Evolutionary conservation across 306 rosid species (phyloP).

Genomic region (Trifolium pratense): DNA sequence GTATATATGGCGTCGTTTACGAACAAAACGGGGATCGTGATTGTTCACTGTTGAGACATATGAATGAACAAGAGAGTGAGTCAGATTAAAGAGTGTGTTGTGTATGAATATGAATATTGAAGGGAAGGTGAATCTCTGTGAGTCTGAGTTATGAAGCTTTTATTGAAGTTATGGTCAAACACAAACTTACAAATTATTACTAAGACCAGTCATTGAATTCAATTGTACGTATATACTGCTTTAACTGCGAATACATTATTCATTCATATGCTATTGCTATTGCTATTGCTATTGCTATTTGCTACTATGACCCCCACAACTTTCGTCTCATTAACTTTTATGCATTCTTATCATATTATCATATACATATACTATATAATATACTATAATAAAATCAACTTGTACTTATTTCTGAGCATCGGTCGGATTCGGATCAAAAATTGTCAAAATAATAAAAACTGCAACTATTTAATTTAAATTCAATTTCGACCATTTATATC

Average conservation of each 20-base stretch:
- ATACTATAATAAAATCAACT: no score
- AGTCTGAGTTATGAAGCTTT: conserved; percentile 15
- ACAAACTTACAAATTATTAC: conserved; percentile 39
- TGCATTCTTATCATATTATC: background rate
- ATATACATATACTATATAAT: no score
- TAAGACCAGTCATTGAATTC: conserved; percentile 30
- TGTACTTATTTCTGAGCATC: no score
- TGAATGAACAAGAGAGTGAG: background rate
- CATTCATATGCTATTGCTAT: conserved; percentile 9
- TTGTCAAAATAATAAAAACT: no score
- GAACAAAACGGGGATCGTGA: conserved; percentile 45
- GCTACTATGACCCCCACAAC: conserved; percentile 24
- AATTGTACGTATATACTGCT: conserved; percentile 32
- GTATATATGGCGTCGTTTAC: conserved; percentile 10
- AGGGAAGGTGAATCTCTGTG: conserved; percentile 23
- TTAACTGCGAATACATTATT: background rate
- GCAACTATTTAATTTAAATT: no score
- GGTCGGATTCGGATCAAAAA: no score
- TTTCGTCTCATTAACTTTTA: conserved; percentile 31
- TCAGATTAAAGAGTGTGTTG: background rate
- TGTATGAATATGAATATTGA: no score
- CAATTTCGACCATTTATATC: no score
- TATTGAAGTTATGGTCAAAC: conserved; percentile 43
- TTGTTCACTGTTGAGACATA: conserved; percentile 42
- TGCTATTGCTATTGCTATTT: background rate